A percentile compares a stretch with the other conserved stretches of the same genome.
Evolutionary conservation across 148 eudicot species (phyloP).

Genomic region (Mesembryanthemum crystallinum): DNA sequence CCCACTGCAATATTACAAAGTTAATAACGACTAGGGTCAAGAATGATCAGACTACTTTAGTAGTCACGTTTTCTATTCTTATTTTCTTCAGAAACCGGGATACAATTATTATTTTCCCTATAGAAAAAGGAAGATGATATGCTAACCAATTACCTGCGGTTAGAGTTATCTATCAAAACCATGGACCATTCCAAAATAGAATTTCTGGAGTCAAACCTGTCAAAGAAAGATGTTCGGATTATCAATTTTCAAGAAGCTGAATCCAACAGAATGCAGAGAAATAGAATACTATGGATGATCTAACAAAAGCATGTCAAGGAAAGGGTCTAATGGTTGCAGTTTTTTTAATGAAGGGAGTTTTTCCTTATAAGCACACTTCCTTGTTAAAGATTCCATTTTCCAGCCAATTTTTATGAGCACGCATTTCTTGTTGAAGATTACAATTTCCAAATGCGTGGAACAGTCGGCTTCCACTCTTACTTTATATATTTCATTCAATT

Average conservation of each 20-base stretch:
- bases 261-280: background rate
- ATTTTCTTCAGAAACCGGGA: background rate
- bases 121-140: background rate
- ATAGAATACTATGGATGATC: background rate
- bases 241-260: background rate
- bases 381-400: too few relatives aligned
- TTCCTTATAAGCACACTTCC: background rate
- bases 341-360: background rate
- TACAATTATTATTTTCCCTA: background rate
- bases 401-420: too few relatives aligned
- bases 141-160: constrained; percentile 62
- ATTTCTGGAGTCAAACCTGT: constrained; percentile 87
- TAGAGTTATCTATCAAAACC: constrained; percentile 79
- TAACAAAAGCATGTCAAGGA: background rate
- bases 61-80: background rate
- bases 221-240: background rate
- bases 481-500: background rate
- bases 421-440: background rate
- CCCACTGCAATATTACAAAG: constrained; percentile 55
- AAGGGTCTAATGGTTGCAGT: background rate
- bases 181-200: constrained; percentile 92
- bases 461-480: background rate
- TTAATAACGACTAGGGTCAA: background rate
- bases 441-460: background rate
- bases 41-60: background rate